A percentile compares a stretch with the other conserved stretches of the same genome.
phyloP scores from a whole-genome alignment of 192 early-diverging fungal species.

The Piromyces finnis region DNA sequence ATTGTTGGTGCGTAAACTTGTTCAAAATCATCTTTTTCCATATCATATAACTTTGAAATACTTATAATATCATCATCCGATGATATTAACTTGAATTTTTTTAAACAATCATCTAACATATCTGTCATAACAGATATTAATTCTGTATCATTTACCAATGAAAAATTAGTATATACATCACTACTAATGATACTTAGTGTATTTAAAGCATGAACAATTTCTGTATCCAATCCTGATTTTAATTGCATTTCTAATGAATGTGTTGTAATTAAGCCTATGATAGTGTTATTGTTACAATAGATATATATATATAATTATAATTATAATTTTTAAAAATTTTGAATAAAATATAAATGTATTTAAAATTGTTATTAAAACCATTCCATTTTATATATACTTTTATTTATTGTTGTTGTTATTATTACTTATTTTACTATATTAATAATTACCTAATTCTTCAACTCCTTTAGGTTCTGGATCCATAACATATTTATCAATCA shows the following conservation, averaged over 20 bases:
- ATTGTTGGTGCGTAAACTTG: background rate
- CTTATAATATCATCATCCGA: background rate
- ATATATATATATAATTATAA: background rate
- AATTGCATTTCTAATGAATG: background rate
- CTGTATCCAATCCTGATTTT: background rate
- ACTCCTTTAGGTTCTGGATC: background rate
- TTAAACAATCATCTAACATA: background rate
- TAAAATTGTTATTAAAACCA: no score
- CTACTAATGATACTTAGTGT: background rate
- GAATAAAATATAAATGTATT: no score
- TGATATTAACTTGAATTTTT: background rate
- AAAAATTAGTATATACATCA: background rate
- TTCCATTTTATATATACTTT: no score
- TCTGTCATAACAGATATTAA: background rate
- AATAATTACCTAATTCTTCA: background rate
- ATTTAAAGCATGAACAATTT: background rate
- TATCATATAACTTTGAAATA: background rate
- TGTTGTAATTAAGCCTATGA: background rate
- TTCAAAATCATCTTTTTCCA: background rate
- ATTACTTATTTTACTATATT: no score
- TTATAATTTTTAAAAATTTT: background rate
- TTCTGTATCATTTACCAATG: background rate
- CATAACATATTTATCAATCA: background rate
- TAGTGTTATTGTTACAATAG: background rate
- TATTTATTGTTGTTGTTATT: no score